Evolutionary conservation across 2,329 filamentous ascomycete species (phyloP).

Genomic region (Hypoxylon sp.): DNA sequence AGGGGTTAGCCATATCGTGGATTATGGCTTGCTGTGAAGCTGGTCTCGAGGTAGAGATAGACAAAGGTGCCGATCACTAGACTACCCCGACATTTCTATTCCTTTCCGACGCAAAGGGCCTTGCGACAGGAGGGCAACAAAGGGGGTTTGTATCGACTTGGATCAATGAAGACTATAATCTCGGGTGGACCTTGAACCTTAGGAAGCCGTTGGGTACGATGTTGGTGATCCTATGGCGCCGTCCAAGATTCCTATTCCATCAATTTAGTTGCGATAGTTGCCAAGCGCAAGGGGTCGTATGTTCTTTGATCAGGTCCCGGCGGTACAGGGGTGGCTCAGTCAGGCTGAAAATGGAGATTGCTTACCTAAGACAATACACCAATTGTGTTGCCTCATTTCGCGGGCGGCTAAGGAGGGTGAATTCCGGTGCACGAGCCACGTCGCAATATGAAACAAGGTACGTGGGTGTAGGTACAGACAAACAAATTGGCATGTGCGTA

Average conservation of each 20-base stretch:
- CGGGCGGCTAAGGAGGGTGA: constrained; percentile 1
- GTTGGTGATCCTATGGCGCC: constrained; percentile 12
- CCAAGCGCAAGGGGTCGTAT: constrained; percentile 29
- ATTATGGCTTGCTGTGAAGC: constrained; percentile 17
- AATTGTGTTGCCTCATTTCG: constrained; percentile 1
- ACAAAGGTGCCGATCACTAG: constrained; percentile 15
- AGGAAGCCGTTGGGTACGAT: constrained; percentile 4
- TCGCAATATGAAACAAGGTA: background rate
- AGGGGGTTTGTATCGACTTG: constrained; percentile 6
- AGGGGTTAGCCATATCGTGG: constrained; percentile 47
- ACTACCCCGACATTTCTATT: constrained; percentile 40
- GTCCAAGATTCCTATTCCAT: constrained; percentile 28
- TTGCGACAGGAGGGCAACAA: constrained; percentile 23
- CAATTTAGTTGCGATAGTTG: constrained; percentile 20
- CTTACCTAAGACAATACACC: constrained; percentile 7
- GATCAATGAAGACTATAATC: constrained; percentile 35
- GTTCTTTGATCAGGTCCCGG: constrained; percentile 18
- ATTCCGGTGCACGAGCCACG: constrained; percentile 17
- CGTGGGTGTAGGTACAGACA: background rate
- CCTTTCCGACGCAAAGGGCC: constrained; percentile 14
- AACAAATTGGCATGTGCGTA: constrained; percentile 23
- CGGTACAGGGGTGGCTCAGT: constrained; percentile 17
- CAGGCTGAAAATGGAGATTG: constrained; percentile 15
- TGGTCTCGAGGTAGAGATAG: constrained; percentile 9
- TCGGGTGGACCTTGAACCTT: constrained; percentile 24